A percentile compares a stretch with the other conserved stretches of the same genome.
phyloP scores from a whole-genome alignment of 257 asterid species.

The Forsythia viridissima region DNA sequence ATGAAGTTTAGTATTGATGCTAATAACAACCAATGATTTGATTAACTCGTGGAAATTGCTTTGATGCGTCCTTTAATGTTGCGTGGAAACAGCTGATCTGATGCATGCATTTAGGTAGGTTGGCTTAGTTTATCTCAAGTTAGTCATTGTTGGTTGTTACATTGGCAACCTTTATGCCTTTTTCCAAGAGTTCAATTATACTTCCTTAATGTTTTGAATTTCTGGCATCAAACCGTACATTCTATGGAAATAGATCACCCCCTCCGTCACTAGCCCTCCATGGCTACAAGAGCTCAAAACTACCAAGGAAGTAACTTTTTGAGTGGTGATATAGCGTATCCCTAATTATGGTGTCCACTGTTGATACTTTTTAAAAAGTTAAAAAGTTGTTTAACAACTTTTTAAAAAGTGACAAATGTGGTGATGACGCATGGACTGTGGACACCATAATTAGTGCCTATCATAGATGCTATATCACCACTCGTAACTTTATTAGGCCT shows the following conservation, averaged over 20 bases:
- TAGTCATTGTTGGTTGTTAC: no score
- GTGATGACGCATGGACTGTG: no score
- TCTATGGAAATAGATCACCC: slow-evolving; percentile 40
- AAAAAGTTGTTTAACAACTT: no score
- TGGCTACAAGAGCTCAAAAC: slow-evolving; percentile 65
- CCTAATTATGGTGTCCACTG: no score
- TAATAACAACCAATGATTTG: slow-evolving; percentile 13
- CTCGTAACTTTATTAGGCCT: slow-evolving; percentile 64
- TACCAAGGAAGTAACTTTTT: slow-evolving; percentile 65
- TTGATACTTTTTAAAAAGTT: no score
- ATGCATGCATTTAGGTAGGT: slow-evolving; percentile 5
- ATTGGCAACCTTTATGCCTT: no score
- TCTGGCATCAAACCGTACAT: slow-evolving; percentile 48
- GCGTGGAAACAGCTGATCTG: slow-evolving; percentile 8
- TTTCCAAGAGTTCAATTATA: slow-evolving; percentile 48
- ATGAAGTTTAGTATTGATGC: slow-evolving; percentile 24
- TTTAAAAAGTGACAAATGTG: no score
- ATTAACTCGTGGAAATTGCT: slow-evolving; percentile 3
- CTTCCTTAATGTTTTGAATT: slow-evolving; percentile 66
- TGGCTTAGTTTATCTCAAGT: not conserved
- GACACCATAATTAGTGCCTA: no score
- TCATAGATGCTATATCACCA: no score
- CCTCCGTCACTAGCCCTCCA: slow-evolving; percentile 56
- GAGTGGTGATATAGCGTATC: no score
- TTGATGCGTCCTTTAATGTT: slow-evolving; percentile 1